Base-by-base conservation (phyloP, 2,329 filamentous ascomycete species). In the Amphichorda felina region DNA sequence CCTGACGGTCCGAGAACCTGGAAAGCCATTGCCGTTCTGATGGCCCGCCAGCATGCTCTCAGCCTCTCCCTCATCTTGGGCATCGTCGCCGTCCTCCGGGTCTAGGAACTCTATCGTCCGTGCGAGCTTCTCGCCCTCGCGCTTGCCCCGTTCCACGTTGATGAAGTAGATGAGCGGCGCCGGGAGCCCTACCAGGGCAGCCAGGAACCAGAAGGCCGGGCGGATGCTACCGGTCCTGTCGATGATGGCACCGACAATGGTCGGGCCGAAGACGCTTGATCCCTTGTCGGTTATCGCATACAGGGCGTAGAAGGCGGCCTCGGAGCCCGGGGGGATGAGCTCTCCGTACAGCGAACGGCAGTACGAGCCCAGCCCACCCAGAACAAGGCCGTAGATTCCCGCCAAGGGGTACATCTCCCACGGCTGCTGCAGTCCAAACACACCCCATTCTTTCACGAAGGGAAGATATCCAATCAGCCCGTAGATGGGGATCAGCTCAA, bases 211-310 rank as follows among this genome's bases (percentile, higher is more conserved):
- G 56, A 98, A 98, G 1, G 89, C 88, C 6, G 82, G 82, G 33
- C 84, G 70, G 39, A 91, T 89, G 45, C 83, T 79, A 5, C 83
- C 83, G 19, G 80, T 81, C 34, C 66, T 74, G 57, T 96, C 88
- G 10, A 91, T 94, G 44, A 98, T 94, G 10, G 79, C 76, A 2
- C 88, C 91, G 1, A 98, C 91, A 51, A 98, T 89, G 1, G 86
- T 82, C 0, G 91, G 91, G 0, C 91, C 91, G 56, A 98, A 95
- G 2, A 96, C 69, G 51, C 84, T 93, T 16, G 83, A 91, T 1
- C 89, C 88, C 57, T 98, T 98, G 56, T 98, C 91, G 2, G 91
- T 96, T 43, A 96, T 95, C 25, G 91, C 91, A 53, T 96, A 98
- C 2, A 98, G 67, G 0, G 89, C 88, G 53, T 94, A 98, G 53